Conservation (phyloP, 176 grass and related monocot species). For the Aegilops bicornis region DNA sequence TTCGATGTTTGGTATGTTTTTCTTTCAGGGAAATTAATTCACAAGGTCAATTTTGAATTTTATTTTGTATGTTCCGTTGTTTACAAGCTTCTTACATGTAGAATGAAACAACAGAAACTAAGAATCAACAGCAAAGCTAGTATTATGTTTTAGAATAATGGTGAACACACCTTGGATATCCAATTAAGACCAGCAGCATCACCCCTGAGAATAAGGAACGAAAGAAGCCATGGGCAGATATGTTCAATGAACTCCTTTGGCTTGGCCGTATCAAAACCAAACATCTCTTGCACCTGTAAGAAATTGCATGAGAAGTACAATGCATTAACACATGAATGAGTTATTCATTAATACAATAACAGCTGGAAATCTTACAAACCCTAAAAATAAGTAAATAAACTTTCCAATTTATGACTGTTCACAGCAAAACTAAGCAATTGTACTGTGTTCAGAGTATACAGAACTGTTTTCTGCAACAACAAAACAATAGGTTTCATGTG, state of each 20-base stretch:
- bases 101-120: constrained; percentile 15
- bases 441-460: not conserved
- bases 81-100: constrained; percentile 4
- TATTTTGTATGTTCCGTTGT: not conserved
- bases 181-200: constrained; percentile 69
- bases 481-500: not conserved
- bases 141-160: constrained; percentile 12
- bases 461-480: not conserved
- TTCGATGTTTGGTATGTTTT: constrained; percentile 15
- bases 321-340: not conserved
- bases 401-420: not conserved
- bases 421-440: not conserved
- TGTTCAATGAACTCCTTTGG: constrained; percentile 69
- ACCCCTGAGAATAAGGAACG: constrained; percentile 71
- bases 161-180: constrained; percentile 69
- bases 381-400: not conserved
- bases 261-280: constrained; percentile 49
- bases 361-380: not conserved
- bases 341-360: not conserved
- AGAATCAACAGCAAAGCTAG: not conserved
- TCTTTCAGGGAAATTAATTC: constrained; percentile 5
- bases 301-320: constrained; percentile 18
- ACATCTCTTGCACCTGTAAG: constrained; percentile 74
- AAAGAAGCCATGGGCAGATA: constrained; percentile 70
- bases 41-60: constrained; percentile 3